Conservation (phyloP, 2,329 filamentous ascomycete species). For the Trichoderma aggressivum region DNA sequence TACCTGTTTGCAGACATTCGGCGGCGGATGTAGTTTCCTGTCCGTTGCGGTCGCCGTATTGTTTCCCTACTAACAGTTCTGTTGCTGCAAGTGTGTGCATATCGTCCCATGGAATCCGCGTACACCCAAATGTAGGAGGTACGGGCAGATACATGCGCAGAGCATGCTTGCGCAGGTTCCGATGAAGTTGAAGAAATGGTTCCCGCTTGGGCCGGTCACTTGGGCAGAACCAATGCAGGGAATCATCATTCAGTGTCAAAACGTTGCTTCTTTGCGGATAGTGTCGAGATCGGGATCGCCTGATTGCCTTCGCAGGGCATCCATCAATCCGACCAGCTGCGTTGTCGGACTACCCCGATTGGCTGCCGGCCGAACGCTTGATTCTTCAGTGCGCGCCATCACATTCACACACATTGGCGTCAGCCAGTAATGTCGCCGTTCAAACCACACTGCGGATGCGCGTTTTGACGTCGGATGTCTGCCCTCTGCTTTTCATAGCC, state of each 20-base stretch:
- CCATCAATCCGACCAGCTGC: conserved; percentile 10
- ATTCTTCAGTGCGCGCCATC: neutral
- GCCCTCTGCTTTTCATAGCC: neutral
- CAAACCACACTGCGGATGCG: neutral
- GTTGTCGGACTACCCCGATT: conserved; percentile 10
- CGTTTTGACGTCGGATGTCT: conserved; percentile 8
- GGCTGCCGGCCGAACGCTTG: neutral
- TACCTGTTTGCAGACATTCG: neutral
- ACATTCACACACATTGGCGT: neutral
- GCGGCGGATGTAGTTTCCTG: neutral
- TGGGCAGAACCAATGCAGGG: neutral
- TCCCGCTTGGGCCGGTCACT: conserved; percentile 3
- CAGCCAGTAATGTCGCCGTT: neutral
- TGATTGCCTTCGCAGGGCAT: conserved; percentile 12
- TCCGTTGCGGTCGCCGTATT: neutral
- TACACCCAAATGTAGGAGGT: neutral
- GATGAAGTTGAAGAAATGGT: neutral
- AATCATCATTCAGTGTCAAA: neutral
- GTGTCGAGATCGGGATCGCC: conserved; percentile 7
- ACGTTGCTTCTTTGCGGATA: neutral
- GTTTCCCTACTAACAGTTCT: neutral
- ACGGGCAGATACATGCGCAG: neutral
- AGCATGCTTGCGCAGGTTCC: neutral
- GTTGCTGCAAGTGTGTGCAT: neutral
- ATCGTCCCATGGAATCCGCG: neutral